Percentiles rank a stretch among this genome's conserved stretches.
Conservation (phyloP, 768 basidiomycete genomes). For the Coprinellus aureogranulatus region DNA sequence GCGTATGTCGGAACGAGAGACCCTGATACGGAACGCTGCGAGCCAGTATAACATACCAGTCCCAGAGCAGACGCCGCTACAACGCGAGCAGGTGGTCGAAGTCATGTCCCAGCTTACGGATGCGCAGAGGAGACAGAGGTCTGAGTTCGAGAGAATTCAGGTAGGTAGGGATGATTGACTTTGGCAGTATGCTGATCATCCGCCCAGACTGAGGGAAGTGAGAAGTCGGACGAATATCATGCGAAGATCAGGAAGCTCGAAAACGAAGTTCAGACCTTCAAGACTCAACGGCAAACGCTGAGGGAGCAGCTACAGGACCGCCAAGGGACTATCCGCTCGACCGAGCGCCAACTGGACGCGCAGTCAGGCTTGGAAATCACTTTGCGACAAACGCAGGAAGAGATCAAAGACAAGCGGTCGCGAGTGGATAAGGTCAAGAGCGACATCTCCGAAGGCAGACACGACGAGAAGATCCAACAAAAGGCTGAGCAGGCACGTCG, state of each 20-base stretch:
- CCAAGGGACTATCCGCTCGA: slow-evolving; percentile 47
- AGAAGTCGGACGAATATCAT: slow-evolving; percentile 66
- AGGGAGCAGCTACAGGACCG: slow-evolving; percentile 58
- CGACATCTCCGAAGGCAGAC: slow-evolving; percentile 59
- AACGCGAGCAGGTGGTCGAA: slow-evolving; percentile 67
- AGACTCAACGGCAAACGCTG: slow-evolving; percentile 49
- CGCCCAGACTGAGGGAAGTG: slow-evolving; percentile 49
- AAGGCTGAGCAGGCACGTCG: slow-evolving; percentile 49
- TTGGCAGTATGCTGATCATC: neutral
- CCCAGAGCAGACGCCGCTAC: slow-evolving; percentile 68
- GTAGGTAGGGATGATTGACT: slow-evolving; percentile 32
- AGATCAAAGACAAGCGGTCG: slow-evolving; percentile 67
- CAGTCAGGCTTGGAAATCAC: slow-evolving; percentile 53
- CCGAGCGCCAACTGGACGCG: slow-evolving; percentile 57
- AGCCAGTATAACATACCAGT: slow-evolving; percentile 71
- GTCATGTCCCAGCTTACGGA: slow-evolving; percentile 69
- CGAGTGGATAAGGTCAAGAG: slow-evolving; percentile 58
- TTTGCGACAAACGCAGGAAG: slow-evolving; percentile 50
- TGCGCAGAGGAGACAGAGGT: slow-evolving; percentile 58
- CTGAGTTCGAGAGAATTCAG: slow-evolving; percentile 66
- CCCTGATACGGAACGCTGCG: slow-evolving; percentile 66
- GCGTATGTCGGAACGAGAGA: slow-evolving; percentile 69
- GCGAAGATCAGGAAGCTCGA: slow-evolving; percentile 55
- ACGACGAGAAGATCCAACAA: slow-evolving; percentile 61
- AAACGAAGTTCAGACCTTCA: slow-evolving; percentile 51